Conservation (phyloP, 176 grass and related monocot species). For the Avena eriantha region DNA sequence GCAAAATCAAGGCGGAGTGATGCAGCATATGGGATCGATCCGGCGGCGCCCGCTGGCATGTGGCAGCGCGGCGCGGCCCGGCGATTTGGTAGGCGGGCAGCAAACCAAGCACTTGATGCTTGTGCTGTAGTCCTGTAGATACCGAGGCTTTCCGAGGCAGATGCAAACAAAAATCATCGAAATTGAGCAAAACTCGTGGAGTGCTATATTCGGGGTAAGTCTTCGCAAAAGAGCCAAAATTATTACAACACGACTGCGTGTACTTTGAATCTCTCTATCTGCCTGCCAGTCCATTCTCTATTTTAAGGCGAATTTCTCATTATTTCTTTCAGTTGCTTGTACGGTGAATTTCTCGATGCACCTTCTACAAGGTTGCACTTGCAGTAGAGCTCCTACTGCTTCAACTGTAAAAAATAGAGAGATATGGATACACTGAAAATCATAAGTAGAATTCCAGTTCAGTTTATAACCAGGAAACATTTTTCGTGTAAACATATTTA, state of each 20-base stretch:
- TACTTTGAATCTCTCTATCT: not conserved
- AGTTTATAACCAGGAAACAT: not conserved
- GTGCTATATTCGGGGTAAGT: too few species aligned
- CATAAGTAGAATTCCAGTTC: not conserved
- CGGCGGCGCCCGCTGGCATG: not conserved
- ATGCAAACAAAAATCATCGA: too few species aligned
- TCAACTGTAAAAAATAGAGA: not conserved
- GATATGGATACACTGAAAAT: not conserved
- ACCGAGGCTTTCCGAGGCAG: too few species aligned
- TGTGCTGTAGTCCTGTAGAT: not conserved
- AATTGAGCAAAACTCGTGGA: too few species aligned
- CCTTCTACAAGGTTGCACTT: not conserved
- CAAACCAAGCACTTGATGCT: not conserved
- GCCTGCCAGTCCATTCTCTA: not conserved
- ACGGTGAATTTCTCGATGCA: not conserved
- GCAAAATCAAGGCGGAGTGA: not conserved
- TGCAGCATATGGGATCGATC: not conserved
- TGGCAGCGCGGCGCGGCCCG: not conserved
- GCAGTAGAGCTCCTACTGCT: not conserved
- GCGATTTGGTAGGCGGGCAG: not conserved
- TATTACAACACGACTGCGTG: not conserved
- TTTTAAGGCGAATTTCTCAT: not conserved
- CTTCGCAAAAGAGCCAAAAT: not conserved
- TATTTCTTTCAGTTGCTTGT: not conserved
- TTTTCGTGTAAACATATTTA: not conserved